A percentile compares a stretch with the other conserved stretches of the same genome.
Evolutionary conservation across 768 basidiomycete species (phyloP).

Genomic region (Serendipita sp.): DNA sequence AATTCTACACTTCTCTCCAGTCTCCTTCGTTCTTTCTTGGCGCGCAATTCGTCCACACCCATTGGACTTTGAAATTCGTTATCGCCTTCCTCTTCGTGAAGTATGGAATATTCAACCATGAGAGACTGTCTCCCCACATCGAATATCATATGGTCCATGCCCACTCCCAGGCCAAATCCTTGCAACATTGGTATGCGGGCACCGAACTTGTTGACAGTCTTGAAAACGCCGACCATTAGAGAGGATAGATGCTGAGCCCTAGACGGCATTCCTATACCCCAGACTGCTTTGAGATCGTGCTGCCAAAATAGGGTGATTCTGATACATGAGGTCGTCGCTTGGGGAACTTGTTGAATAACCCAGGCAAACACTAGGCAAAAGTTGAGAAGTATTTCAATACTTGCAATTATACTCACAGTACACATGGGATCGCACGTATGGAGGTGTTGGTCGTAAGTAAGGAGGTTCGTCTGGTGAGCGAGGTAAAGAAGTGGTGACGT

Average conservation of each 20-base stretch:
- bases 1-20: slow-evolving; percentile 68
- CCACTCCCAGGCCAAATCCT: slow-evolving; percentile 69
- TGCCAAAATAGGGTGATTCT: slow-evolving; percentile 91
- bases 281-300: slow-evolving; percentile 76
- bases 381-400: not conserved
- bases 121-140: slow-evolving; percentile 73
- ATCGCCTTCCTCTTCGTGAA: slow-evolving; percentile 52
- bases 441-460: slow-evolving; percentile 81
- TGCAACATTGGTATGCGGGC: slow-evolving; percentile 55
- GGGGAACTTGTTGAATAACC: slow-evolving; percentile 54
- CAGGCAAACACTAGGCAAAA: slow-evolving; percentile 57
- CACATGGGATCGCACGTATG: slow-evolving; percentile 80
- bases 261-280: slow-evolving; percentile 57
- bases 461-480: slow-evolving; percentile 80
- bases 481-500: slow-evolving; percentile 87
- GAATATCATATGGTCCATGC: slow-evolving; percentile 62
- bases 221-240: slow-evolving; percentile 66
- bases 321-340: slow-evolving; percentile 25
- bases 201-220: slow-evolving; percentile 64
- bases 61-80: slow-evolving; percentile 19
- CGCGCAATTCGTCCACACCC: slow-evolving; percentile 48
- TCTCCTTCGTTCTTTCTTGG: slow-evolving; percentile 47
- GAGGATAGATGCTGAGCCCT: slow-evolving; percentile 69
- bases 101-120: slow-evolving; percentile 67
- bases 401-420: slow-evolving; percentile 36